Base-by-base conservation (phyloP, 768 basidiomycete species). In the Russula earlei region DNA sequence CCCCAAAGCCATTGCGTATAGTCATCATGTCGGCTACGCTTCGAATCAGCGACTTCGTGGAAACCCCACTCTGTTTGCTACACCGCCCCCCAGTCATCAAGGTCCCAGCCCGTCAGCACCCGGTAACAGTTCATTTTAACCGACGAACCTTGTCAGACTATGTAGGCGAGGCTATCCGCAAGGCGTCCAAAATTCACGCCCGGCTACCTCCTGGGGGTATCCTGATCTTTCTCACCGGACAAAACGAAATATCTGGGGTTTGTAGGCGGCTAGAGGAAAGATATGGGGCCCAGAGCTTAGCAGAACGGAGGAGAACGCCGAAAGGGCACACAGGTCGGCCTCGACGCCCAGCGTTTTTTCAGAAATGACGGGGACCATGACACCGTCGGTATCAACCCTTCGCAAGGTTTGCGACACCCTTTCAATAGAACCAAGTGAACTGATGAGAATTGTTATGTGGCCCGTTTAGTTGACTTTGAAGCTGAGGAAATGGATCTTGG, bases 21-120 rank as follows among this genome's bases (percentile, higher is more conserved):
- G 81, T 98, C 58, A 96, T 99, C 70, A 99, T 99, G 96, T 99
- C 96, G 14, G 96, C 96, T 4, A 98, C 96, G 0, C 80, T 98
- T 6, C 89, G 93, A 24, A 85, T 97, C 46, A 82, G 82, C 59
- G 96, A 98, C 70, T 98, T 99, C 63, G 82, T 87, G 2, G 83
- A 87, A 57, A 98, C 69, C 79, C 70, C 55, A 79, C 81, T 0
- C 74, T 99, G 2, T 99, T 99, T 70, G 59, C 82, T 0, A 74
- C 75, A 1, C 81, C 91, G 2, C 96, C 96, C n/a, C n/a, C 96
- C 96, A 0, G 80, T 96, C 45, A 86, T 98, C 68, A 86, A 81
- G 61, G 85, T 98, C 54, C 76, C 86, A 27, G 88, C 89, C 2
- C 87, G 96, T 22, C 94, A 96, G 67, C 85, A 97, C 72, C 91